These are phyloP conservation scores for Dictyostelium firmibasis DNA, from an alignment of 78 protist species.

Conservation along the genomic window DNA sequence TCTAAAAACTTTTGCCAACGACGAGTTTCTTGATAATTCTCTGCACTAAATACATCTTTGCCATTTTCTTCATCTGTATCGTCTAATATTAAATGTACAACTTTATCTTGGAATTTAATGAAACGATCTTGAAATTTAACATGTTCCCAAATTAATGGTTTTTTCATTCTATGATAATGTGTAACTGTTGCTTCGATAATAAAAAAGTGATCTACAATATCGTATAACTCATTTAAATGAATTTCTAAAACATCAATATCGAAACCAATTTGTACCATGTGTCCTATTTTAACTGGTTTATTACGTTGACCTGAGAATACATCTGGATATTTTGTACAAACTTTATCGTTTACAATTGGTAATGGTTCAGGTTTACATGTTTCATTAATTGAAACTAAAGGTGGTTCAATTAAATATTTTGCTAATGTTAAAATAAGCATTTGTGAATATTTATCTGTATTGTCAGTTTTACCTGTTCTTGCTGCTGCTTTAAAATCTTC, in stretches of 20 bases:
- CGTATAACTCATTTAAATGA: neutral
- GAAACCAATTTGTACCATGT: neutral
- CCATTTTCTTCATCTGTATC: neutral
- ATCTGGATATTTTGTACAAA: neutral
- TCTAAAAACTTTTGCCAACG: conserved; percentile 16
- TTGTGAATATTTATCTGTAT: neutral
- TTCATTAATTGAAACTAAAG: neutral
- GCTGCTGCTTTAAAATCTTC: neutral
- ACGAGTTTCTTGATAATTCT: neutral
- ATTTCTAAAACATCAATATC: neutral
- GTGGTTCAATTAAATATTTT: neutral
- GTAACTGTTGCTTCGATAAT: neutral
- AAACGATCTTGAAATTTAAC: conserved; percentile 11
- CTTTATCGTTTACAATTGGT: neutral
- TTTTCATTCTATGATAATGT: conserved; percentile 1
- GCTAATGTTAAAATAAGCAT: neutral
- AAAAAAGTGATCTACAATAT: neutral
- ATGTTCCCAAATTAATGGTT: conserved; percentile 21
- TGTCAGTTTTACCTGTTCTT: neutral
- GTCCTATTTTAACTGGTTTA: neutral
- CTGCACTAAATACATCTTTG: neutral
- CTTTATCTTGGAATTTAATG: neutral
- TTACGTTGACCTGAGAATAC: neutral
- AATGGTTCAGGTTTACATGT: neutral
- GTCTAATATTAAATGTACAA: neutral